A percentile compares a stretch with the other conserved stretches of the same genome.
Evolutionary conservation across 2,329 filamentous ascomycete genomes (phyloP).

Genomic region (Pseudopithomyces chartarum): DNA sequence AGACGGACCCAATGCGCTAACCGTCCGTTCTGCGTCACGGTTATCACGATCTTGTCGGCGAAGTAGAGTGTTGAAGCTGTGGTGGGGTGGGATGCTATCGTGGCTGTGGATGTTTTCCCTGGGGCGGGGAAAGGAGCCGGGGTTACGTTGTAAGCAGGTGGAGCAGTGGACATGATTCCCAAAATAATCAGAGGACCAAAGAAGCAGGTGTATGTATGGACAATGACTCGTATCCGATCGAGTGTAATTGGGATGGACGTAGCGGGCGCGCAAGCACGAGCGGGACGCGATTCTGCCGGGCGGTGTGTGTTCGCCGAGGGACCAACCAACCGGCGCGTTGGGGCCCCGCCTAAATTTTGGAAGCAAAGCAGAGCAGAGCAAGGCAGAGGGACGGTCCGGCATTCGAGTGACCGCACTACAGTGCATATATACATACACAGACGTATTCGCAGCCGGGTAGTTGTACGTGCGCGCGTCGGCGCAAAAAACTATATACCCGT

Average conservation of each 20-base stretch:
- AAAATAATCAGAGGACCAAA: no score
- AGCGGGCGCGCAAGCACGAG: constrained; percentile 49
- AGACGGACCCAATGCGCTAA: constrained; percentile 85
- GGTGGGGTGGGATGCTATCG: constrained; percentile 71
- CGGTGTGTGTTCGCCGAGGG: not conserved
- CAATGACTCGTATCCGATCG: no score
- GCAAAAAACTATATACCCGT: no score
- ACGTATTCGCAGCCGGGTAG: no score
- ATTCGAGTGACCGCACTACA: no score
- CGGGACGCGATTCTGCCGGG: constrained; percentile 2
- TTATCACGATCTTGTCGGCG: constrained; percentile 88
- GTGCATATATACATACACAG: no score
- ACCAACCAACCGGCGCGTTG: not conserved
- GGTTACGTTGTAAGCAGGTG: constrained; percentile 27
- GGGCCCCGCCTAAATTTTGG: constrained; percentile 6
- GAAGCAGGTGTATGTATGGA: no score
- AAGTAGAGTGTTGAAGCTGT: constrained; percentile 76
- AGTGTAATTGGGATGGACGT: no score
- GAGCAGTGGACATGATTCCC: not conserved
- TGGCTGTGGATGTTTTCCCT: constrained; percentile 60
- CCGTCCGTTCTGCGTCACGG: constrained; percentile 81
- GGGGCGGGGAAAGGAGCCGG: constrained; percentile 69
- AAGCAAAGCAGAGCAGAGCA: not conserved
- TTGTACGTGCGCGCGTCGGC: no score
- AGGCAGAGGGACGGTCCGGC: not conserved